Base-by-base conservation (phyloP, 148 eudicot genomes). In the Rhododendron kiyosumense region DNA sequence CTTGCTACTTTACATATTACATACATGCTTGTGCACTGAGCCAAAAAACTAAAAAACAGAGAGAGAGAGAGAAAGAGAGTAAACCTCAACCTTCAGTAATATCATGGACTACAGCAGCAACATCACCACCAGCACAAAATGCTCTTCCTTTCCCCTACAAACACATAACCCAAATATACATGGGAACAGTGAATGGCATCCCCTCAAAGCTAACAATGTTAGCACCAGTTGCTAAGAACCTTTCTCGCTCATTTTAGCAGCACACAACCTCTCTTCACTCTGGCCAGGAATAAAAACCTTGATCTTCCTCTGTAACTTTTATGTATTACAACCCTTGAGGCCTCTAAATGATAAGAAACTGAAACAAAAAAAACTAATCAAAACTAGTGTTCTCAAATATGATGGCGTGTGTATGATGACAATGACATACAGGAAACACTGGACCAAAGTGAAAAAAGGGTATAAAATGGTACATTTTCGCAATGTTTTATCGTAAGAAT, bases 101-200 rank as follows among this genome's bases (percentile, higher is more conserved):
- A 87, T 92, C 91, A 90, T 57, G 91, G 84, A 89, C 94, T 87
- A 93, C 98, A 77, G 93, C 89, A 61, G 96, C 89, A 89, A 94
- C 97, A 90, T 96, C 98, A 81, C 99, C 99, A 77, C 98, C 99
- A 75, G 97, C 95, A 94, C 94, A 96, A 88, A 96, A 96, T 88
- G 98, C 98, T 89, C 97, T 91, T 88, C 98, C 99, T 54, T 90
- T 90, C 63, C 98, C 99, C 99, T 96, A 85, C 22, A 51, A 82
- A 12, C 14, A 81, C 38, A 80, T 30, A 54, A 81, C 69, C 46
- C 34, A 30, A 30, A 32, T 0, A 20, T 18, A 32, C 34, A 52
- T 7, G 83, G 69, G 69, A 81, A 54, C 69, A 38, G 20, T 81
- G 28, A 54, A 54, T 54, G 67, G 45, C n/a, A 81, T 18, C 46